Base-by-base conservation (phyloP, 345 rosid genomes). In the Arabis alpina region DNA sequence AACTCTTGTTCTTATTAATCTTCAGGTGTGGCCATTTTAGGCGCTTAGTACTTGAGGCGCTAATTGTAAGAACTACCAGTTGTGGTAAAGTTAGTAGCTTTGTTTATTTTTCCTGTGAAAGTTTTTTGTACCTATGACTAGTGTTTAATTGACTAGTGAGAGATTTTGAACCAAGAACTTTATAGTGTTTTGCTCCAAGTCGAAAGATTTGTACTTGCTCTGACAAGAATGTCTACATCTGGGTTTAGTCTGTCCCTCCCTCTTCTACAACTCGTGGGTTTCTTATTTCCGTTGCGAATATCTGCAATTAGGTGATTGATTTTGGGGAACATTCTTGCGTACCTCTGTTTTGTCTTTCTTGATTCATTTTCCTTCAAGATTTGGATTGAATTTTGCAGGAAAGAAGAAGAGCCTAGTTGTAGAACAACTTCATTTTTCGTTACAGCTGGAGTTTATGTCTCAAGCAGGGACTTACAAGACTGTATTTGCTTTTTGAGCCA, bases 1-100 rank as follows among this genome's bases (percentile, higher is more conserved):
- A 8, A 36, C 16, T 12, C 0, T 24, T 71, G 49, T 36, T 44
- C n/a, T 24, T 63, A 37, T 45, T 2, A 11, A 49, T 54, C 16
- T 45, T 8, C n/a, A 94, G 96, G 97, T 91, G 60, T 94, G 99
- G 99, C 92, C n/a, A 89, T 65, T 94, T 91, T 68, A 89, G 98
- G 85, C 86, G 96, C 42, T 76, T 72, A 41, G 67, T 91, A 41
- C 85, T 91, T 9, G 87, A 89, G 54, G 77, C 84, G 8, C 80
- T 91, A 94, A 88, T 59, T 79, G 89, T n/a, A 94, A 91, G 74
- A 94, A 88, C 68, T 91, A 89, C 80, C 99, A 91, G 51, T 77
- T 94, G 64, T 91, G 99, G 99, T 91, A 76, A 91, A 84, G 59
- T 14, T 41, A 0, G 4, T n/a, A n/a, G n/a, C 19, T 15, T 27